These are phyloP conservation scores for Eudorina sp. DNA, from an alignment of 139 green algal genomes.

Conservation along the genomic window DNA sequence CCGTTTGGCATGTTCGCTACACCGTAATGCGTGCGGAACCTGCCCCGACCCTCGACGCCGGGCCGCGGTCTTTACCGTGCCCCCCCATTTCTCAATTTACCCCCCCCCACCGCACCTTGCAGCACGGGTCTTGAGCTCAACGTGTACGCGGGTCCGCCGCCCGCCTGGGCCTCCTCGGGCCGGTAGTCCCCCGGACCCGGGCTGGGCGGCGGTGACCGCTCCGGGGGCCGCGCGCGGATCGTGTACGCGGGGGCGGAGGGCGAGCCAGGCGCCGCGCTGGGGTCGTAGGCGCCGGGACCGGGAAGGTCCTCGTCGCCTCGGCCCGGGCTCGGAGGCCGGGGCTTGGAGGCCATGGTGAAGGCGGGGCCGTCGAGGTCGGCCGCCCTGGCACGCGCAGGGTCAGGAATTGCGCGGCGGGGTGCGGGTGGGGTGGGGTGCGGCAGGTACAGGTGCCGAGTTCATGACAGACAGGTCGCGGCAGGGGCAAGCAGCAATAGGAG, in stretches of 20 bases:
- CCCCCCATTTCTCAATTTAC: too few species aligned
- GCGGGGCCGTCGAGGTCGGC: slow-evolving; percentile 24
- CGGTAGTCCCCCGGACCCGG: slow-evolving; percentile 32
- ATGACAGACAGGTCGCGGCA: too few species aligned
- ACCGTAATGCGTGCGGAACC: too few species aligned
- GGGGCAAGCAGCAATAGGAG: too few species aligned
- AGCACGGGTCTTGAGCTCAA: neutral
- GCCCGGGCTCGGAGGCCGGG: slow-evolving; percentile 9
- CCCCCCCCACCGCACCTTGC: neutral
- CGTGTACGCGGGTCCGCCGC: slow-evolving; percentile 13
- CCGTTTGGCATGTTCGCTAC: too few species aligned
- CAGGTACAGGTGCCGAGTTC: too few species aligned
- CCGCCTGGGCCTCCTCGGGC: neutral
- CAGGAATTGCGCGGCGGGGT: too few species aligned
- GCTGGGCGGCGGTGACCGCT: slow-evolving; percentile 15
- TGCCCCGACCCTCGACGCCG: too few species aligned
- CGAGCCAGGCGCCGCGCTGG: neutral
- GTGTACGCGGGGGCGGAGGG: slow-evolving; percentile 37
- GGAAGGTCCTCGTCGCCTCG: slow-evolving; percentile 7
- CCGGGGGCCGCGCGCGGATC: slow-evolving; percentile 8
- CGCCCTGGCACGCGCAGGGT: too few species aligned
- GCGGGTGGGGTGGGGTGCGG: too few species aligned
- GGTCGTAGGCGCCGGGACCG: slow-evolving; percentile 33
- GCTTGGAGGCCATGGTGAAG: slow-evolving; percentile 46
- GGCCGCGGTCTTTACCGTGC: too few species aligned